Evolutionary conservation across 148 eudicot genomes (phyloP), one percentile per base, ranked within the genome.

Genomic region (Dianthus caryophyllus): DNA sequence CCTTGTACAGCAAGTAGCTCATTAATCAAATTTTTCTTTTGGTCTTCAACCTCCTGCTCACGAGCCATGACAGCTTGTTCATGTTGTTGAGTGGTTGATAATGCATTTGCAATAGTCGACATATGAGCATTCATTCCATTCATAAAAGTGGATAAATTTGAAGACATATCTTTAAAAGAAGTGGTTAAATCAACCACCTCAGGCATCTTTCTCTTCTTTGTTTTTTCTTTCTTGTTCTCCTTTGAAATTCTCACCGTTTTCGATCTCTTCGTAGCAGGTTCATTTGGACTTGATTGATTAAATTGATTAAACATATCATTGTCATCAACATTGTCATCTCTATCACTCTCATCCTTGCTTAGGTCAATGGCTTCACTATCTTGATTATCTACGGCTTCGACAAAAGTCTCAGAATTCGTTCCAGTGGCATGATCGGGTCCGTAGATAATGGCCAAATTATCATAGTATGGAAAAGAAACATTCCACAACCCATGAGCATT

Each of bases 401-500:
- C 7, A 33, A 33, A 33, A 33, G 3, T 33, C 38, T 33, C 38
- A 2, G 38, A 33, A 33, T 33, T 33, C 3, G 38, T 33, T 33
- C 38, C 38, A 33, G 38, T 33, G 7, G 38, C 38, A 2, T 7
- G 38, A 33, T 33, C 38, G 38, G 3, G 38, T 2, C 38, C 38
- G 7, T 33, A 33, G 3, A 33, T 33, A 33, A 33, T 33, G 3
- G 38, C 7, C 38, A 33, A 54, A 10, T 54, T 54, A 54, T 54
- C 29, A 54, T 22, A 54, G 31, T 54, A 31, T 54, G 59, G 59
- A n/a, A 51, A 51, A 4, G 56, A 20, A 18, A 51, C 25, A 25
- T 51, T 51, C 56, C 25, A 51, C 26, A 54, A 54, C 25, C 30
- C 59, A 6, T 54, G 59, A 54, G 31, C 59, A 54, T 22, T 24